Evolutionary conservation across 2,329 filamentous ascomycete genomes (phyloP).

Genomic region (Ophiostoma triangulosporum): DNA sequence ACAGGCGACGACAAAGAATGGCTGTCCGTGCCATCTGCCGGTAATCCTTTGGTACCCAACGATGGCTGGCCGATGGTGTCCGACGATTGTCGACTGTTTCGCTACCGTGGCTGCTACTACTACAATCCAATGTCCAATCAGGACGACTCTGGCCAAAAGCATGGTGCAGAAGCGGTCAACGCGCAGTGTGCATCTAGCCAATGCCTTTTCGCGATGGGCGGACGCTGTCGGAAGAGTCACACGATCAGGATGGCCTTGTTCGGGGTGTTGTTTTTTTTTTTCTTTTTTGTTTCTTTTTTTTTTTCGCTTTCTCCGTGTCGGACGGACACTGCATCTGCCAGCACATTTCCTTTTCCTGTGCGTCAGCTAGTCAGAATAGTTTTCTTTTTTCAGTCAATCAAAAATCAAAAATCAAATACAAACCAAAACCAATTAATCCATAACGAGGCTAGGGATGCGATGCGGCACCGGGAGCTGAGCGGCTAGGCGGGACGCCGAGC

Average conservation of each 20-base stretch:
- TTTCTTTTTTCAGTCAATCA: too few species aligned
- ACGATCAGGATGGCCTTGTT: too few species aligned
- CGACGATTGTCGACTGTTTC: too few species aligned
- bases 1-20: too few species aligned
- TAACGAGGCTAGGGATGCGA: background rate
- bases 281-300: too few species aligned
- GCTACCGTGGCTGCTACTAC: background rate
- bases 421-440: background rate
- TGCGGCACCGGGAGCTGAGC: background rate
- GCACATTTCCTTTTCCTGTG: background rate
- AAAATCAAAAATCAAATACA: background rate
- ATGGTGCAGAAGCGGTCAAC: background rate
- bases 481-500: background rate
- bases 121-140: background rate
- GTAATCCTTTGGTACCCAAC: too few species aligned
- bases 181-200: background rate
- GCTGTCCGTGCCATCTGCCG: too few species aligned
- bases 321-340: background rate
- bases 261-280: too few species aligned
- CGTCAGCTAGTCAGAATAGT: too few species aligned
- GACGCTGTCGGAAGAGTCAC: too few species aligned
- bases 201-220: too few species aligned
- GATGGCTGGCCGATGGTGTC: too few species aligned
- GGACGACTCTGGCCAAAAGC: background rate
- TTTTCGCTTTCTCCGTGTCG: background rate